A percentile compares a stretch with the other conserved stretches of the same genome.
phyloP scores from a whole-genome alignment of 768 basidiomycete species.

The Lactarius deliciosus region DNA sequence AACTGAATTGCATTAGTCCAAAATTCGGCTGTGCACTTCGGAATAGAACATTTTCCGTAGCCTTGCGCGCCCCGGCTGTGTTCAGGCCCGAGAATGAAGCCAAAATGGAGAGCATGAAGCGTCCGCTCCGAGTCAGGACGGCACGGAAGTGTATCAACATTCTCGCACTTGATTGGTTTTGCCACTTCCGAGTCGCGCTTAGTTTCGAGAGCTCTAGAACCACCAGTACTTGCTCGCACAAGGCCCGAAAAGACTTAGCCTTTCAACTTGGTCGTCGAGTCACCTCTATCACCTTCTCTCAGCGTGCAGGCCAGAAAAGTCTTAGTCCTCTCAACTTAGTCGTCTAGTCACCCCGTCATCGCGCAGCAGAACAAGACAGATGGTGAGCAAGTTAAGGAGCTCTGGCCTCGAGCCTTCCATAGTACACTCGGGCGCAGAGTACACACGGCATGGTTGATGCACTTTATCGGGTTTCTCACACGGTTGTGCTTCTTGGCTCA shows the following conservation, averaged over 20 bases:
- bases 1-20: slow-evolving; percentile 5
- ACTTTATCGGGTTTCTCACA: background rate
- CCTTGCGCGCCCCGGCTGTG: background rate
- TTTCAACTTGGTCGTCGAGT: background rate
- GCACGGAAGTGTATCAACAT: background rate
- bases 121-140: background rate
- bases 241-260: background rate
- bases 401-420: background rate
- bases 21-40: background rate
- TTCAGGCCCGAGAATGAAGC: background rate
- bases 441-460: background rate
- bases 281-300: background rate
- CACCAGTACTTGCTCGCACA: background rate
- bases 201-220: background rate
- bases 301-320: background rate
- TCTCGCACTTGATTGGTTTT: background rate
- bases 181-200: background rate
- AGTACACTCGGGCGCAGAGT: background rate
- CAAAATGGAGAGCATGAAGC: background rate
- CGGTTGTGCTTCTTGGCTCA: background rate
- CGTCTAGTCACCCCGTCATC: background rate
- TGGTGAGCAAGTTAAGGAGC: background rate
- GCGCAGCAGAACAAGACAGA: background rate
- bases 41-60: background rate
- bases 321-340: background rate